Base-by-base conservation (phyloP, 106 monocot genomes). In the Cymbidium sinense region DNA sequence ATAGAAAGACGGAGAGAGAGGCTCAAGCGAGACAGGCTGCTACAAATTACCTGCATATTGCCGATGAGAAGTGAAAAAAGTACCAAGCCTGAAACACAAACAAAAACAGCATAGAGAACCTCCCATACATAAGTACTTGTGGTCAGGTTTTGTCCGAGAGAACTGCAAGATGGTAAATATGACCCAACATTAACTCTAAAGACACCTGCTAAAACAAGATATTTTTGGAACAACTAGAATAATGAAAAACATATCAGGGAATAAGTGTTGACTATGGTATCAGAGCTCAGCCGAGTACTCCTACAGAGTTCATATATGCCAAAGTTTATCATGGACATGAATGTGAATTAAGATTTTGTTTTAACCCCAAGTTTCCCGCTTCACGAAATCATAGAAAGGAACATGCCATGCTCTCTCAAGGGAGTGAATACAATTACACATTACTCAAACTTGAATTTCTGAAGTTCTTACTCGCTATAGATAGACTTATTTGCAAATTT, bases 1-100 rank as follows among this genome's bases (percentile, higher is more conserved):
- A 21, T 55, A 6, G n/a, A n/a, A 21, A n/a, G 4, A 55, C 0
- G 23, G 23, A 58, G 58, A n/a, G 58, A 58, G 58, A 58, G 58
- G 23, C 58, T 58, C 5, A 8, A n/a, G 33, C 15, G 1, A 67
- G 17, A 33, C 15, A 67, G 19, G 39, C 6, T 37, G 34, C 20
- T 39, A 71, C 36, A 7, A 71, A 67, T 67, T n/a, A 89, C 94
- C 91, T 94, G 94, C 94, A 94, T 89, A 78, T 98, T 98, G 69
- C 94, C 94, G 39, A 98, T 98, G 72, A 98, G 88, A 79, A 94
- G 94, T 61, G 96, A 75, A 84, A 98, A 94, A 62, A 98, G 81
- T 43, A 98, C 90, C 84, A 98, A 86, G 70, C 93, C 94, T 70
- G 87, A 83, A 35, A 92, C 86, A 18, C 87, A 82, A 79, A 98